Evolutionary conservation across 805 yeast species (phyloP).

Genomic region (Starmerella apicola): DNA sequence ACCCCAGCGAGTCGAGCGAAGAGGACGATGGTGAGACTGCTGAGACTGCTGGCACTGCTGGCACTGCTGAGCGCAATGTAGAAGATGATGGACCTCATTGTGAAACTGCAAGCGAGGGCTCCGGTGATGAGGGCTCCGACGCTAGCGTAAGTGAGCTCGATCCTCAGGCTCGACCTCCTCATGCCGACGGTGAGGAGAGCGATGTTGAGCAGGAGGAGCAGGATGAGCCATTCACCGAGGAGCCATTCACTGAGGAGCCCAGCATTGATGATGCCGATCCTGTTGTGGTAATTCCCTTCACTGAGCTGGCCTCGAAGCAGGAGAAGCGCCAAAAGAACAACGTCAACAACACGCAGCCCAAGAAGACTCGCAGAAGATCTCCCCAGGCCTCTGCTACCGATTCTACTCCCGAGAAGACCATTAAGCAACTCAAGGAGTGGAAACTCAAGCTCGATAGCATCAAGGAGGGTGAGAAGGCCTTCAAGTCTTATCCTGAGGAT

Average conservation of each 20-base stretch:
- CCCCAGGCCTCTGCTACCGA: background rate
- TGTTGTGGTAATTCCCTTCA: too few relatives aligned
- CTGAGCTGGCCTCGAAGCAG: too few relatives aligned
- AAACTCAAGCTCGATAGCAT: slow-evolving; percentile 7
- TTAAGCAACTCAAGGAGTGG: slow-evolving; percentile 3
- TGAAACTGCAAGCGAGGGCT: slow-evolving; percentile 14
- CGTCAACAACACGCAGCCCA: background rate
- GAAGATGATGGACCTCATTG: slow-evolving; percentile 11
- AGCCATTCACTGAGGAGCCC: background rate
- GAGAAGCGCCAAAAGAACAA: slow-evolving; percentile 1
- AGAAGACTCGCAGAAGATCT: background rate
- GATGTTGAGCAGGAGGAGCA: background rate
- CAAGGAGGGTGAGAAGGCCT: slow-evolving; percentile 5
- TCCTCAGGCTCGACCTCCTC: background rate
- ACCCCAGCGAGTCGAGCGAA: slow-evolving; percentile 15
- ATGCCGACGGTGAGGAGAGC: background rate
- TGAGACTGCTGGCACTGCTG: background rate
- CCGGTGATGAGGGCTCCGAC: background rate
- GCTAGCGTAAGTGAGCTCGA: background rate
- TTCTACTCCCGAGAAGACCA: background rate
- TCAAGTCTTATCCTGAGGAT: background rate
- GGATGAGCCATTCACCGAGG: background rate
- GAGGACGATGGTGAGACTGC: background rate
- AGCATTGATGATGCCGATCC: too few relatives aligned
- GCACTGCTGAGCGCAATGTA: background rate